Conservation (phyloP, 2,329 filamentous ascomycete genomes). For the Blastomyces gilchristii region DNA sequence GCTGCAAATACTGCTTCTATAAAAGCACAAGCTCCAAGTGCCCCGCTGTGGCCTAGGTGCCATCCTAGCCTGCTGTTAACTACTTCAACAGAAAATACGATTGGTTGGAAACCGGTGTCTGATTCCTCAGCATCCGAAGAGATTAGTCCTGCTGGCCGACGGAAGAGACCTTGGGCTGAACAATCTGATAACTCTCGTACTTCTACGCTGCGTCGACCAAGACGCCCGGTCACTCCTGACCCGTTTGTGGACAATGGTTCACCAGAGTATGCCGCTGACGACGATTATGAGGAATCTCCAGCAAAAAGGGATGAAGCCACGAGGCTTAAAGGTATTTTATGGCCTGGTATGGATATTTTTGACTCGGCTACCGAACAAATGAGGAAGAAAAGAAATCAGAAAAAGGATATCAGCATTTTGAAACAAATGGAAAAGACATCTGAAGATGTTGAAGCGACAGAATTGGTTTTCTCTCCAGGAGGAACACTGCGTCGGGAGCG, state of each 20-base stretch:
- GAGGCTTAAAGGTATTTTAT: conserved; percentile 39
- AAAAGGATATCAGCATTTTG: conserved; percentile 39
- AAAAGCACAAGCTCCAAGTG: conserved; percentile 5
- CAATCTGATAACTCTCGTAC: not conserved
- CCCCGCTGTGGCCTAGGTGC: conserved; percentile 10
- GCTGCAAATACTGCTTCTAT: not conserved
- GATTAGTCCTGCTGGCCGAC: conserved; percentile 12
- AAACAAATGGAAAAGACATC: conserved; percentile 40
- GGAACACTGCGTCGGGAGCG: conserved; percentile 36
- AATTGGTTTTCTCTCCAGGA: conserved; percentile 38
- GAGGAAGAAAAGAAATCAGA: conserved; percentile 42
- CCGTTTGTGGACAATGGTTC: conserved; percentile 17
- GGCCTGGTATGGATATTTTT: conserved; percentile 44
- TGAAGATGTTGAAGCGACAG: conserved; percentile 36
- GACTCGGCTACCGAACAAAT: conserved; percentile 42
- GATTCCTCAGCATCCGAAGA: conserved; percentile 12
- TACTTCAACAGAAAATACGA: conserved; percentile 3
- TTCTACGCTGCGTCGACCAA: not conserved
- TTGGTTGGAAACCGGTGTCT: conserved; percentile 11
- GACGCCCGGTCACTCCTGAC: conserved; percentile 13
- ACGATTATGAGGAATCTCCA: conserved; percentile 17
- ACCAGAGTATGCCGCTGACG: conserved; percentile 17
- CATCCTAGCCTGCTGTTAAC: conserved; percentile 4
- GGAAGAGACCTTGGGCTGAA: conserved; percentile 7
- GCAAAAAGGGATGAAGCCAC: conserved; percentile 26